Base-by-base conservation (phyloP, 2,329 filamentous ascomycete species). In the Trichoderma afroharzianum region DNA sequence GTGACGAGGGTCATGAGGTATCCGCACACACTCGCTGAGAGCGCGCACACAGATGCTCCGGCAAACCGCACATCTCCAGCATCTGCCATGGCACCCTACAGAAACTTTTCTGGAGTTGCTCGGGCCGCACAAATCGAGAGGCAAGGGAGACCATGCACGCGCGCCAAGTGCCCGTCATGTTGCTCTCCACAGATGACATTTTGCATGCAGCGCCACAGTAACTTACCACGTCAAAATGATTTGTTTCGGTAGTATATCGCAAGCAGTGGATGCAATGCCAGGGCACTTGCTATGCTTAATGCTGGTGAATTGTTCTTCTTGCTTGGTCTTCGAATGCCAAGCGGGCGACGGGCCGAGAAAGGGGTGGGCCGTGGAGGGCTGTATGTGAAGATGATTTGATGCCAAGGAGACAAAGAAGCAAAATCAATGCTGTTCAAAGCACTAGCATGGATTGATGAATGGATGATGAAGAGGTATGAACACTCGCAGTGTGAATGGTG, bases 171-270 rank as follows among this genome's bases (percentile, higher is more conserved):
- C 39, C 39, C 39, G 39, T 43, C 39, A 43, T 50, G 43, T 21
- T 50, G 33, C 50, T 59, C 50, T 62, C 62, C 55, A 66, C 39
- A 61, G 53, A 67, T 36, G 69, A 66, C 62, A 50, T 59, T 67
- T 59, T 55, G 50, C 63, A n/a, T 55, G 59, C 66, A 71, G 68
- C 43, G 68, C 69, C 55, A 68, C 63, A 73, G 47, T 72, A 58
- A 74, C 71, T 73, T 71, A 74, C 74, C 74, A 53, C 30, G 63
- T 63, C 69, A 71, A 61, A 63, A 66, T 39, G 39, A 26, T 59
- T 26, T 21, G 11, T 47, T 59, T 26, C 55, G 21, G 33, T 43
- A 30, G 53, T 43, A 39, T 68, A 26, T 43, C 15, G 64, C 32
- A 12, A 47, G 66, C 32, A 47, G 28, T 11, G 24, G 55, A 21